Base-by-base conservation (phyloP, 305 asterid genomes). In the Petunia hybrid region DNA sequence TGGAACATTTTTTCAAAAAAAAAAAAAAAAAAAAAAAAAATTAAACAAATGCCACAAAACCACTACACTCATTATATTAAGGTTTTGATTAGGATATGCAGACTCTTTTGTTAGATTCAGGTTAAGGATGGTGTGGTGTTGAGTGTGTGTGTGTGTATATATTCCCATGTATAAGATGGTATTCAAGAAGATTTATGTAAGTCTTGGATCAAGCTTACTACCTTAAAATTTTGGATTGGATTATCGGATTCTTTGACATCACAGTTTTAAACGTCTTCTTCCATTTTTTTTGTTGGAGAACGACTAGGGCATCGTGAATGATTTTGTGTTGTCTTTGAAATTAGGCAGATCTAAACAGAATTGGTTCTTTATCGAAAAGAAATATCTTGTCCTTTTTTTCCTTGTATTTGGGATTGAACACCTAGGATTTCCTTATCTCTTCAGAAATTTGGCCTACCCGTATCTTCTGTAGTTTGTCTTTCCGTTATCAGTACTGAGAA, bases 401-500 rank as follows among this genome's bases (percentile, higher is more conserved):
- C 31, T 73, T 73, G 78, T 73, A 22, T 73, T 73, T 7, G 13
- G 78, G 62, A 73, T 48, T 73, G 63, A 41, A 73, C 36, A 48
- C 62, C 60, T 51, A 74, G 78, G 64, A 74, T 74, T 36, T 73
- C 31, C 31, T 22, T 22, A 22, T 22, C 31, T 13, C 38, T 74
- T 53, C 38, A 74, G 79, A 36, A 7, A 13, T 74, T 53, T 51
- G 36, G 35, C 14, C 46, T 53, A 48, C 4, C 65, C 8, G 39
- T 74, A 8, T 36, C 63, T 53, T 53, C 79, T 74, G 8, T 74
- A 51, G 63, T 73, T 51, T 4, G 63, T 73, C 65, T 74, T 74
- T 74, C 48, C 36, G 79, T 53, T 74, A 51, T 51, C 57, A 51
- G 57, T 51, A 74, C 79, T 74, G 79, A 74, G 64, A 53, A 74